phyloP scores from a whole-genome alignment of 2,329 filamentous ascomycete species.

The Colletotrichum brevisporum region DNA sequence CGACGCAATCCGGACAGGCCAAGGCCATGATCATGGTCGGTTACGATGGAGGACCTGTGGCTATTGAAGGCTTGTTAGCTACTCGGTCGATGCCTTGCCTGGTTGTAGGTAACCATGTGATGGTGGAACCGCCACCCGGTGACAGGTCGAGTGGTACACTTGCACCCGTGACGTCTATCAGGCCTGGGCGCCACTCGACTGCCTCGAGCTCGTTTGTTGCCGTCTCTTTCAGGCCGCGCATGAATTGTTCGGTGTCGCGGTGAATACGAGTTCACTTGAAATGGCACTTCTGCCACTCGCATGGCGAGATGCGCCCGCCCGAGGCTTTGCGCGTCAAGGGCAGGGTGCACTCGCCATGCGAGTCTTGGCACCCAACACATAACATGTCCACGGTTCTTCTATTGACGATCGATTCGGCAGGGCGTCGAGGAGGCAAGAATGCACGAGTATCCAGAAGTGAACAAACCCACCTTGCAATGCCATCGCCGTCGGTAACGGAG shows the following conservation, averaged over 20 bases:
- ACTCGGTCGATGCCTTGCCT: slow-evolving; percentile 18
- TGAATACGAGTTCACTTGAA: slow-evolving; percentile 7
- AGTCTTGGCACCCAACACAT: slow-evolving; percentile 4
- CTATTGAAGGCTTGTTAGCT: slow-evolving; percentile 36
- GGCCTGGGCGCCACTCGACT: slow-evolving; percentile 4
- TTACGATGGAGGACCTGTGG: slow-evolving; percentile 82
- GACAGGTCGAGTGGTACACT: slow-evolving; percentile 27
- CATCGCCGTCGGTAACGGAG: slow-evolving; percentile 67
- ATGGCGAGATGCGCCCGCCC: slow-evolving; percentile 22
- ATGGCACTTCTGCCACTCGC: background rate
- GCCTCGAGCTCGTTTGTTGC: background rate
- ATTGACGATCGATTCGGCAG: slow-evolving; percentile 1
- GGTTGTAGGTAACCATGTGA: slow-evolving; percentile 37
- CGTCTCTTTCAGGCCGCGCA: slow-evolving; percentile 1
- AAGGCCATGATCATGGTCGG: slow-evolving; percentile 89
- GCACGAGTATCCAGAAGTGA: slow-evolving; percentile 6
- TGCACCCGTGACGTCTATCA: slow-evolving; percentile 33
- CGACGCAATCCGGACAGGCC: slow-evolving; percentile 90
- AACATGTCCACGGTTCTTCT: background rate
- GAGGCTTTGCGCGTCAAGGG: slow-evolving; percentile 1
- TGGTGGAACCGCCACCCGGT: slow-evolving; percentile 30
- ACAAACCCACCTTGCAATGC: slow-evolving; percentile 76
- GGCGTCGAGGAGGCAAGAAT: background rate
- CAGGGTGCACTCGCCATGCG: background rate
- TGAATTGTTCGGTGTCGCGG: background rate